These are phyloP conservation scores for Trichoderma polysporum DNA, from an alignment of 2,329 filamentous ascomycete species.

Conservation along the genomic window DNA sequence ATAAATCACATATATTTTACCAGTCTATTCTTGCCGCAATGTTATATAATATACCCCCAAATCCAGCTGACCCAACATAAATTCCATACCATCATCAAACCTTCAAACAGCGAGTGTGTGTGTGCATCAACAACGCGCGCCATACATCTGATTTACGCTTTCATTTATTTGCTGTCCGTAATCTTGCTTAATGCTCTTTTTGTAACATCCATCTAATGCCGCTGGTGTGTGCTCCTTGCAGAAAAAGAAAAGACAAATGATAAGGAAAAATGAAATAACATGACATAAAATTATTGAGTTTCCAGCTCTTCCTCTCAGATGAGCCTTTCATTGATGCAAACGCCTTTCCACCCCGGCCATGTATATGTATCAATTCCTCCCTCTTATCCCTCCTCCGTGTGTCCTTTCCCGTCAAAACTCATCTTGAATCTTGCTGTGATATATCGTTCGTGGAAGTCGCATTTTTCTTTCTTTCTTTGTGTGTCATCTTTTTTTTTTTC, in stretches of 20 bases:
- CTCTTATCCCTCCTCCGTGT: neutral
- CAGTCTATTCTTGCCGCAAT: neutral
- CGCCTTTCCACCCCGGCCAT: conserved; percentile 21
- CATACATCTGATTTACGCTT: conserved; percentile 16
- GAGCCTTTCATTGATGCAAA: conserved; percentile 23
- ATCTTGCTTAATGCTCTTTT: conserved; percentile 28
- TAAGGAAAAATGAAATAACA: conserved; percentile 2
- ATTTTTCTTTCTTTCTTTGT: neutral
- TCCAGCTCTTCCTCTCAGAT: conserved; percentile 9
- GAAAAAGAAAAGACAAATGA: neutral
- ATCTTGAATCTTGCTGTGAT: conserved; percentile 7
- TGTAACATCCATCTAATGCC: conserved; percentile 27
- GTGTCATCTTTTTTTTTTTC: neutral
- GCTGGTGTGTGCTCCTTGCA: conserved; percentile 20
- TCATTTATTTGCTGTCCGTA: conserved; percentile 21
- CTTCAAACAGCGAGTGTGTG: too few species aligned
- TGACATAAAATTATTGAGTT: neutral
- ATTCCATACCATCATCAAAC: neutral
- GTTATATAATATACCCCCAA: neutral
- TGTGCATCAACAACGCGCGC: neutral
- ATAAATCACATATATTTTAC: neutral
- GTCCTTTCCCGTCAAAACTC: neutral
- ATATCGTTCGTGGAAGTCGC: conserved; percentile 9
- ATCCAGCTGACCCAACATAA: neutral
- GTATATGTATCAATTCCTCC: conserved; percentile 22